These are phyloP conservation scores for Claviceps cyperi DNA, from an alignment of 2,329 filamentous ascomycete genomes.

Conservation along the genomic window DNA sequence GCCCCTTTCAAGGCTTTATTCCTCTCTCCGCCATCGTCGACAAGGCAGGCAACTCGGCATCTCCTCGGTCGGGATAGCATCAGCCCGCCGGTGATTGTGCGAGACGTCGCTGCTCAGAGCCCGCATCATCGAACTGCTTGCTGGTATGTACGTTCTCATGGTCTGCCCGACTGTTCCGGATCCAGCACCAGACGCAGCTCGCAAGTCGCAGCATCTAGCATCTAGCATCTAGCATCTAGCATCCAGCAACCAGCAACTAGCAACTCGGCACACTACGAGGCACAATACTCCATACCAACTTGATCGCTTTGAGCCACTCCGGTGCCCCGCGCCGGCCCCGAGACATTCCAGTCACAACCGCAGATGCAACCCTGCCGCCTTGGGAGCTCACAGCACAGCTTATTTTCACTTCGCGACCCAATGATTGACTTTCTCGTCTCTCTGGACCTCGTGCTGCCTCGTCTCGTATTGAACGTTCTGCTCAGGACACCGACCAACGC, in stretches of 20 bases:
- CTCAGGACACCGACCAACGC: background rate
- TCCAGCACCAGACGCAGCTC: background rate
- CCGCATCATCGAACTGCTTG: slow-evolving; percentile 6
- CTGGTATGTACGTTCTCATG: slow-evolving; percentile 5
- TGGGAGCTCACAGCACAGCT: background rate
- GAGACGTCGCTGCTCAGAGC: background rate
- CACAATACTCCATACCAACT: background rate
- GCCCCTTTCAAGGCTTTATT: no score
- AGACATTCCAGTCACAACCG: background rate
- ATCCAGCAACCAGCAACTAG: no score
- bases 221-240: no score
- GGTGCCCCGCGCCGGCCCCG: background rate
- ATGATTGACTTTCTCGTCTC: background rate
- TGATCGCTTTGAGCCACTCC: background rate
- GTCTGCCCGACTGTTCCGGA: slow-evolving; percentile 6
- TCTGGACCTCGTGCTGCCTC: background rate
- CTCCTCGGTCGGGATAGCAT: no score
- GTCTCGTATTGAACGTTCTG: background rate
- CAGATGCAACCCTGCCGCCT: slow-evolving; percentile 1
- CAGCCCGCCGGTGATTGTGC: background rate
- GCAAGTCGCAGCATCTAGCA: background rate
- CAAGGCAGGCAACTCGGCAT: no score
- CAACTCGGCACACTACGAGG: background rate
- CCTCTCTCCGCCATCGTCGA: no score
- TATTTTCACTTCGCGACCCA: background rate